Conservation (phyloP, 306 rosid genomes). For the Crotalaria pallida region DNA sequence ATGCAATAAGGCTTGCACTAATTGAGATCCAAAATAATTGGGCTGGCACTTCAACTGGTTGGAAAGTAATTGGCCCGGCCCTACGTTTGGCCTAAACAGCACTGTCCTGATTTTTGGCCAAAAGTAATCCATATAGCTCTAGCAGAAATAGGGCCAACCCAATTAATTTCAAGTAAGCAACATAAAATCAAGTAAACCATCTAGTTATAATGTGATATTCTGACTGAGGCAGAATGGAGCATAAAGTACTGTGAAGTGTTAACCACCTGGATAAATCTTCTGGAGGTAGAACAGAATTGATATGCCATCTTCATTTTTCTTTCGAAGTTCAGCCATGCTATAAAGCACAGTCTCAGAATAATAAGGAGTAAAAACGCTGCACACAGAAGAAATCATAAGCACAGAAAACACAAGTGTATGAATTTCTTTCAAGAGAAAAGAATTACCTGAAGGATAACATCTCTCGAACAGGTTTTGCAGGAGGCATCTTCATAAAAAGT, state of each 20-base stretch:
- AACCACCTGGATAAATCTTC: constrained; percentile 78
- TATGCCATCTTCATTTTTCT: constrained; percentile 95
- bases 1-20: neutral
- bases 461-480: constrained; percentile 67
- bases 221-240: neutral
- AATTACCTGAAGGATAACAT: constrained; percentile 79
- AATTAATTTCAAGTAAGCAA: neutral
- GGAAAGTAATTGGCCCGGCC: neutral
- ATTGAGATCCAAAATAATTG: too few relatives aligned
- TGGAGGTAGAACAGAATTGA: constrained; percentile 87
- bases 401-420: constrained; percentile 8
- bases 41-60: too few relatives aligned
- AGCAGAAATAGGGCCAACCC: neutral
- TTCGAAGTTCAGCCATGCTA: constrained; percentile 70
- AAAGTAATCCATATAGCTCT: neutral
- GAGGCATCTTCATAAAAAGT: constrained; percentile 87
- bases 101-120: neutral
- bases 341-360: constrained; percentile 91
- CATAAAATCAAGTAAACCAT: neutral
- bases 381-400: constrained; percentile 31
- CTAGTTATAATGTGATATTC: neutral
- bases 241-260: constrained; percentile 29
- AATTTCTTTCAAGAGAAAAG: constrained; percentile 6
- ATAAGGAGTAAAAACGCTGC: constrained; percentile 96
- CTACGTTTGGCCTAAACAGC: neutral